Conservation (phyloP, 108 stramenopile genomes). For the Epipyxis sp. region DNA sequence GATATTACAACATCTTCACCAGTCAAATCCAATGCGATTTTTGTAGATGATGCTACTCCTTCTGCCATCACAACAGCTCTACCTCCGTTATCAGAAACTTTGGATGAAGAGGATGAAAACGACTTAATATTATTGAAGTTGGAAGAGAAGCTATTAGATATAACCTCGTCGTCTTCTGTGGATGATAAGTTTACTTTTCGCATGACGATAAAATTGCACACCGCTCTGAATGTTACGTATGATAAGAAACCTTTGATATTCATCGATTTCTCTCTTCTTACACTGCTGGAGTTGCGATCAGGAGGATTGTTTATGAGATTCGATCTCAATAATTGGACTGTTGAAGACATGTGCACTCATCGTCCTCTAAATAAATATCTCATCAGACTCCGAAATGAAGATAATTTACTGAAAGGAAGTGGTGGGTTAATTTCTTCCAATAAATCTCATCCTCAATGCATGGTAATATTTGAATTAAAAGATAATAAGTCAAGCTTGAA, state of each 20-base stretch:
- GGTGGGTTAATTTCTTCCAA: too few relatives aligned
- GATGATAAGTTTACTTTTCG: not conserved
- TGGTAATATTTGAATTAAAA: too few relatives aligned
- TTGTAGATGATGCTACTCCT: too few relatives aligned
- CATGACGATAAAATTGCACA: not conserved
- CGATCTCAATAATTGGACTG: not conserved
- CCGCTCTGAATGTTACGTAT: not conserved
- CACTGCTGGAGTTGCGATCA: not conserved
- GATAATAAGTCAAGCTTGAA: not conserved
- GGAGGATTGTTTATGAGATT: not conserved
- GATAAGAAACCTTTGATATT: not conserved
- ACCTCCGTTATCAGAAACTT: too few relatives aligned
- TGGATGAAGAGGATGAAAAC: not conserved
- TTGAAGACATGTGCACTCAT: not conserved
- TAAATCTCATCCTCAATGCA: too few relatives aligned
- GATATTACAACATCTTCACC: too few relatives aligned
- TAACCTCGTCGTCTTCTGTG: not conserved
- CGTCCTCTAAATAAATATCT: not conserved
- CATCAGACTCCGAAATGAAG: too few relatives aligned
- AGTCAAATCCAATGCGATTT: too few relatives aligned
- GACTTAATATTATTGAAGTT: not conserved
- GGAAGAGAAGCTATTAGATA: not conserved
- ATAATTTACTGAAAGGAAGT: too few relatives aligned
- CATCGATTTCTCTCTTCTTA: too few relatives aligned
- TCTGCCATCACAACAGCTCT: too few relatives aligned